Evolutionary conservation across 306 rosid species (phyloP).

Genomic region (Aeschynomene evenia): DNA sequence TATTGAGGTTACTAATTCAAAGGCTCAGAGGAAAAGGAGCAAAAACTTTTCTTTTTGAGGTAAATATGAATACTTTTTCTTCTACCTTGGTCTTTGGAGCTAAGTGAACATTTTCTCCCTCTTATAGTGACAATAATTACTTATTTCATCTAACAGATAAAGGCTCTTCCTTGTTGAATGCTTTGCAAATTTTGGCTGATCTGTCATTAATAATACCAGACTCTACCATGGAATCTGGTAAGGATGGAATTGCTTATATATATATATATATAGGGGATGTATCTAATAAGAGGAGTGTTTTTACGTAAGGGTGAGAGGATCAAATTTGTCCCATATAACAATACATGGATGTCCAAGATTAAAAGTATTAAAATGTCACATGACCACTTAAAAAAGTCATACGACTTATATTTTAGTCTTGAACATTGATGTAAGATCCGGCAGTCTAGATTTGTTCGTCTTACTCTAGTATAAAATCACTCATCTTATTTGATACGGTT

Average conservation of each 20-base stretch:
- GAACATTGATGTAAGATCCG: no score
- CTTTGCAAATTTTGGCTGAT: slow-evolving; percentile 83
- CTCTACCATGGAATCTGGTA: slow-evolving; percentile 72
- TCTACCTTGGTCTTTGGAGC: background rate
- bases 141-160: slow-evolving; percentile 48
- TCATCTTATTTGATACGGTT: no score
- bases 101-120: slow-evolving; percentile 5
- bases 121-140: slow-evolving; percentile 11
- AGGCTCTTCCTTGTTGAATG: slow-evolving; percentile 66
- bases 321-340: no score
- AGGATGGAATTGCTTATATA: slow-evolving; percentile 24
- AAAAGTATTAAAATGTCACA: no score
- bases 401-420: no score
- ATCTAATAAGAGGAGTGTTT: no score
- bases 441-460: no score
- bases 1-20: slow-evolving; percentile 53
- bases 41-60: slow-evolving; percentile 71
- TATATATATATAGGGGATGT: no score
- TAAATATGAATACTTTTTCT: slow-evolving; percentile 34
- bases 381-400: no score
- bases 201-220: slow-evolving; percentile 73
- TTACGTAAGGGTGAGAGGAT: no score
- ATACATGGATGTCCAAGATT: no score
- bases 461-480: no score
- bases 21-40: slow-evolving; percentile 57